phyloP scores from a whole-genome alignment of 2,329 filamentous ascomycete species.

The Alternaria dauci region DNA sequence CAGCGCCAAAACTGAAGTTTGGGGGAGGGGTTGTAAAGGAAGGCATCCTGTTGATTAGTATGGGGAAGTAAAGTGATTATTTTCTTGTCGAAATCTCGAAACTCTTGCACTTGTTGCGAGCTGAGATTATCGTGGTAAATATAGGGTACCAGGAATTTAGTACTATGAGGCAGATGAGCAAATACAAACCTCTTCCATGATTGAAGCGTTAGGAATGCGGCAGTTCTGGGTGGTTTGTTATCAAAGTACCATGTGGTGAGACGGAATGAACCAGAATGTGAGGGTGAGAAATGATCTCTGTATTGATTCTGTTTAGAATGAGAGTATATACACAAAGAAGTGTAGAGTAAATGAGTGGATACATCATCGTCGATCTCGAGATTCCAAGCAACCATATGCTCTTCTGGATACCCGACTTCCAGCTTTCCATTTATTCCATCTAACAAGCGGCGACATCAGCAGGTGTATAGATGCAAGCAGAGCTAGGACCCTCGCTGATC shows the following conservation, averaged over 20 bases:
- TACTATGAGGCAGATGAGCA: too few relatives aligned
- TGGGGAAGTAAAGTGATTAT: not conserved
- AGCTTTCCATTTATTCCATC: not conserved
- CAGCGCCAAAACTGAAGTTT: not conserved
- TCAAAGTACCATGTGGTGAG: too few relatives aligned
- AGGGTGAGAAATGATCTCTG: not conserved
- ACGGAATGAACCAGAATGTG: not conserved
- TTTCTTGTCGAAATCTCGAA: not conserved
- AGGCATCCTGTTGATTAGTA: not conserved
- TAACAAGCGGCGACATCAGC: slow-evolving; percentile 33
- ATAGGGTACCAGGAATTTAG: too few relatives aligned
- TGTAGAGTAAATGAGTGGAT: slow-evolving; percentile 1
- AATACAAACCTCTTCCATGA: too few relatives aligned
- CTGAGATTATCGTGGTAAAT: not conserved
- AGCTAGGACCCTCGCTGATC: slow-evolving; percentile 34
- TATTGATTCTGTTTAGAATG: not conserved
- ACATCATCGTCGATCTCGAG: not conserved
- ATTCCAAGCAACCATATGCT: slow-evolving; percentile 3
- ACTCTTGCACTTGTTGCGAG: not conserved
- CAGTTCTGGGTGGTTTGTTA: too few relatives aligned
- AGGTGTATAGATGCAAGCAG: slow-evolving; percentile 28
- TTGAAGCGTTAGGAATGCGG: too few relatives aligned
- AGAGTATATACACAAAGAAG: slow-evolving; percentile 1
- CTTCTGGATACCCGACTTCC: not conserved
- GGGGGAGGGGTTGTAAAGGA: not conserved